Evolutionary conservation across 352 stramenopile species (phyloP), one percentile per base, ranked within the genome.

Genomic region (Globisporangium nagaii): DNA sequence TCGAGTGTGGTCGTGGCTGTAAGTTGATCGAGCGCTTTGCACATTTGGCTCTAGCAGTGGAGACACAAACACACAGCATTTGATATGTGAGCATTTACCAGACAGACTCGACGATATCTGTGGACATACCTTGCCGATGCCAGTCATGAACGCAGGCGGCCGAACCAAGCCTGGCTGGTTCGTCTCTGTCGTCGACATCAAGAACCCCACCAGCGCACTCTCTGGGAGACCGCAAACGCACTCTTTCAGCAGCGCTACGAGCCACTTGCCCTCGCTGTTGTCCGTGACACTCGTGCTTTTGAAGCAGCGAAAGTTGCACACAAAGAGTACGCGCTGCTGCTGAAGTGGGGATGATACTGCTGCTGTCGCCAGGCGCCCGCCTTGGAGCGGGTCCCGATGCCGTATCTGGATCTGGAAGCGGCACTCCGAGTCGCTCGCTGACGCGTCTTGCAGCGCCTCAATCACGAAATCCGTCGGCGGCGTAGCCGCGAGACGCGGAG

Each of bases 301-400:
- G 43, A 39, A 63, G 10, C 54, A 66, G 0, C 37, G 28, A n/a
- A 75, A 71, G 17, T 79, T 79, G 39, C 71, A 45, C 30, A 74
- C 25, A 30, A 79, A 53, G 15, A 75, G 41, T 11, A 79, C 27
- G 6, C 41, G 42, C 4, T 42, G n/a, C 1, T 25, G 37, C 8
- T 34, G 36, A 17, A 17, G 7, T 9, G 12, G 15, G 34, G 24
- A 7, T 36, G 20, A 22, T 32, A 12, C 4, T 19, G 30, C 10
- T 28, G 9, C 8, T n/a, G 4, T 41, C n/a, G 3, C 9, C 32
- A 46, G 19, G 28, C 15, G 20, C 25, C 24, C 6, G 5, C 12
- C 8, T 15, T 30, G n/a, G 2, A n/a, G 30, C 6, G 42, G 25
- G 30, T 32, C 27, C 15, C 56, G 47, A 37, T 57, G 47, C 4